These are phyloP conservation scores for Hansenula lynferdii DNA, from an alignment of 1,139 yeast species.

Conservation along the genomic window DNA sequence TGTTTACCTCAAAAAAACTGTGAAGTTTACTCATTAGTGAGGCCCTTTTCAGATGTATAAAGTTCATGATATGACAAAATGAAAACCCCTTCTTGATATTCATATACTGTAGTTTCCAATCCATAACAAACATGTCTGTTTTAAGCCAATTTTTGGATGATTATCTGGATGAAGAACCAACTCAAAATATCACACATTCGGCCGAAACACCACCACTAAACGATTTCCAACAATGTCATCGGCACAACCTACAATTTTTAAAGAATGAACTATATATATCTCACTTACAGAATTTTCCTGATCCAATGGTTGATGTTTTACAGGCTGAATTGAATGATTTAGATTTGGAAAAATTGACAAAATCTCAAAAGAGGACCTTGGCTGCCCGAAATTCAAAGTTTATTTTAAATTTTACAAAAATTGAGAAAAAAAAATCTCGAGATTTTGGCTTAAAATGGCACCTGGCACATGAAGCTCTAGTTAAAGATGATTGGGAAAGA, in stretches of 20 bases:
- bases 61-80: too few species aligned
- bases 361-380: background rate
- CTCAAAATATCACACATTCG: too few species aligned
- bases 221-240: background rate
- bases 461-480: background rate
- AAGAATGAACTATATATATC: background rate
- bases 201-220: too few species aligned
- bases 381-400: background rate
- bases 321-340: background rate
- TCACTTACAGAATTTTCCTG: background rate
- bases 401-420: background rate
- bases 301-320: background rate
- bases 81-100: too few species aligned
- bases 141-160: background rate
- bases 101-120: too few species aligned
- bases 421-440: background rate
- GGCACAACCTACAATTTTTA: background rate
- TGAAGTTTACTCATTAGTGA: too few species aligned
- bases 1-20: too few species aligned
- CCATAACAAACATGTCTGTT: too few species aligned
- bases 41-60: too few species aligned
- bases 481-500: background rate
- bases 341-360: background rate
- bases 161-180: background rate
- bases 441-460: background rate